Base-by-base conservation (phyloP, 2,329 filamentous ascomycete genomes). In the Fusarium austroafricanum region DNA sequence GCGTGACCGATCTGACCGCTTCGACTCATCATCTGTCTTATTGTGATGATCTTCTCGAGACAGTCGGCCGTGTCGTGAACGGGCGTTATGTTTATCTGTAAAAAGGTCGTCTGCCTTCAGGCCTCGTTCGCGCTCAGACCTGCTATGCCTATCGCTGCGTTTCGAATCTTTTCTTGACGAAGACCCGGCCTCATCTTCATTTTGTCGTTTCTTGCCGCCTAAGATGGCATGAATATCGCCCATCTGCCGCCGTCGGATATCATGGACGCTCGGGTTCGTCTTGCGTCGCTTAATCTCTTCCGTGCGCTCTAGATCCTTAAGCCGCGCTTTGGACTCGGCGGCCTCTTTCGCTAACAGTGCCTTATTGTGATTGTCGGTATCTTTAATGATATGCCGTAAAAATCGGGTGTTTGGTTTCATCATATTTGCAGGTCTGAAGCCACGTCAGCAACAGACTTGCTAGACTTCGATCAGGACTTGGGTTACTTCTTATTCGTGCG, bases 341-440 rank as follows among this genome's bases (percentile, higher is more conserved):
- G 90, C 89, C 77, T 98, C 95, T 75, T 90, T 96, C 1, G 92
- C 92, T 18, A 93, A 87, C 29, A 98, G 83, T 1, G 93, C 92
- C 23, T 92, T 89, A 84, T 99, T 99, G 80, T 99, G 95, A 54
- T 80, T 91, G 72, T 96, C 92, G 10, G 93, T 96, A 70, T 96
- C 92, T 67, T 90, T 91, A 65, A 99, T 93, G 57, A 98, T 92
- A 73, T 96, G 91, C 59, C 90, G 90, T 40, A 99, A 82, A 76
- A 98, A 98, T 33, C 92, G 87, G 0, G 92, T 97, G 74, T 99
- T 98, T 5, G 95, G 94, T 76, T 95, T 97, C 1, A 92, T 93
- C 67, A 90, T 87, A 70, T 87, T 86, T 44, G 86, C 80, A 58
- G 89, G 87, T 74, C 88, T 93, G 78, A 60, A 53, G 61, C 52